Conservation (phyloP, 768 basidiomycete genomes). For the Tricholoma saponaceum region DNA sequence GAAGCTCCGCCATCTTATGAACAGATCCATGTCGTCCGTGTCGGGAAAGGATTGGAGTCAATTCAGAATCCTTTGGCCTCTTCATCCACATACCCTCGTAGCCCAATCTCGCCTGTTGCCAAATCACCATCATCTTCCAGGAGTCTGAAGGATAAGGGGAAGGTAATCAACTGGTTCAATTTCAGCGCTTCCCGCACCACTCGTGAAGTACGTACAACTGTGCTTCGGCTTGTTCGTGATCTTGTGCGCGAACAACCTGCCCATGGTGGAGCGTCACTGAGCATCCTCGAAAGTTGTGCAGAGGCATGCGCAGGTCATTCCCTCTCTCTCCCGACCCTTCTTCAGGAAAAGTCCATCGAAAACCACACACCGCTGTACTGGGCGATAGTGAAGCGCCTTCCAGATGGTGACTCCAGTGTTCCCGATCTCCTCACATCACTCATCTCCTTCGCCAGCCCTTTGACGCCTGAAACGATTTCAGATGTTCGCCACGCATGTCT, state of each 20-base stretch:
- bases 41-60: conserved; percentile 9
- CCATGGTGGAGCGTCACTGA: conserved; percentile 25
- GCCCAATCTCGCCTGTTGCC: conserved; percentile 1
- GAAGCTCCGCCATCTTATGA: conserved; percentile 42
- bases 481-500: conserved; percentile 70
- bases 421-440: conserved; percentile 46
- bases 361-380: conserved; percentile 67
- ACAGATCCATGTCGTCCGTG: conserved; percentile 3
- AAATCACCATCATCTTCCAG: conserved; percentile 13
- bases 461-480: conserved; percentile 38
- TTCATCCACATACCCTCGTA: conserved; percentile 7
- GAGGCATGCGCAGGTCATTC: conserved; percentile 51
- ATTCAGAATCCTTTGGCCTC: conserved; percentile 7
- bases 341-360: conserved; percentile 65
- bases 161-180: conserved; percentile 29
- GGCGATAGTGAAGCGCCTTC: conserved; percentile 60
- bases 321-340: conserved; percentile 46
- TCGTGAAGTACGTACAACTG: conserved; percentile 49
- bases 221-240: conserved; percentile 52
- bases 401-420: conserved; percentile 28
- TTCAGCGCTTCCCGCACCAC: conserved; percentile 31
- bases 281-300: conserved; percentile 59
- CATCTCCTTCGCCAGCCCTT: conserved; percentile 47
- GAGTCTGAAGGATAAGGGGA: conserved; percentile 26
- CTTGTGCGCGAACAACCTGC: conserved; percentile 39